Conservation (phyloP, 2,329 filamentous ascomycete genomes). For the Xylaria sp. region DNA sequence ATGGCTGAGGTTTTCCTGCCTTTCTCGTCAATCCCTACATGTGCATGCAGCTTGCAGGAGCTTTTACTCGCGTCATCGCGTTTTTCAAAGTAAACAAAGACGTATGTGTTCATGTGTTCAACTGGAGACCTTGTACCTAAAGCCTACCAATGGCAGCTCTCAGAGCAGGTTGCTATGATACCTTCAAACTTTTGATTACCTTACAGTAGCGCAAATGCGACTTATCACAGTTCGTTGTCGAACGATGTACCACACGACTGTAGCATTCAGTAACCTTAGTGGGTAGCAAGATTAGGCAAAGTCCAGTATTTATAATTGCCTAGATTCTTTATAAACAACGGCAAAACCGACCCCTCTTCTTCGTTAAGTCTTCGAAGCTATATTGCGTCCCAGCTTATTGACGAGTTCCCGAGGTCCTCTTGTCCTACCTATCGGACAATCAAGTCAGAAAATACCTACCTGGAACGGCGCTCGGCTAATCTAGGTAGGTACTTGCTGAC, state of each 20-base stretch:
- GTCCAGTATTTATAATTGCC: conserved; percentile 1
- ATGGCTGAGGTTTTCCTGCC: not conserved
- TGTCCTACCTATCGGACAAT: not conserved
- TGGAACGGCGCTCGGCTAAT: not conserved
- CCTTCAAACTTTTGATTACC: conserved; percentile 24
- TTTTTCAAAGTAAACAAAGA: conserved; percentile 44
- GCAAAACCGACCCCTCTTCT: conserved; percentile 4
- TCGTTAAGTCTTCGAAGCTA: not conserved
- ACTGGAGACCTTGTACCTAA: conserved; percentile 21
- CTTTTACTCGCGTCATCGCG: conserved; percentile 31
- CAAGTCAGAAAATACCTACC: not conserved
- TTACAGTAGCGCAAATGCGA: conserved; percentile 38
- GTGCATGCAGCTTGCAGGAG: conserved; percentile 31
- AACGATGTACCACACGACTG: not conserved
- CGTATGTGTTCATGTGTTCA: not conserved
- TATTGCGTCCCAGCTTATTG: not conserved
- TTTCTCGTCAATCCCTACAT: not conserved
- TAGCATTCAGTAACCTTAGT: conserved; percentile 1
- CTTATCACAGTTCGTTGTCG: conserved; percentile 14
- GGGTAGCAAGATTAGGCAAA: conserved; percentile 1
- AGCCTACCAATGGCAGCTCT: conserved; percentile 38
- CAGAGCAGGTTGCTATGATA: conserved; percentile 26
- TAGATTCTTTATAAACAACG: conserved; percentile 12
- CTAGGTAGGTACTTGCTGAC: conserved; percentile 1
- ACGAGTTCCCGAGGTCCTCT: not conserved